Evolutionary conservation across 768 basidiomycete species (phyloP), one percentile per base, ranked within the genome.

Genomic region (Favolaschia claudopus): DNA sequence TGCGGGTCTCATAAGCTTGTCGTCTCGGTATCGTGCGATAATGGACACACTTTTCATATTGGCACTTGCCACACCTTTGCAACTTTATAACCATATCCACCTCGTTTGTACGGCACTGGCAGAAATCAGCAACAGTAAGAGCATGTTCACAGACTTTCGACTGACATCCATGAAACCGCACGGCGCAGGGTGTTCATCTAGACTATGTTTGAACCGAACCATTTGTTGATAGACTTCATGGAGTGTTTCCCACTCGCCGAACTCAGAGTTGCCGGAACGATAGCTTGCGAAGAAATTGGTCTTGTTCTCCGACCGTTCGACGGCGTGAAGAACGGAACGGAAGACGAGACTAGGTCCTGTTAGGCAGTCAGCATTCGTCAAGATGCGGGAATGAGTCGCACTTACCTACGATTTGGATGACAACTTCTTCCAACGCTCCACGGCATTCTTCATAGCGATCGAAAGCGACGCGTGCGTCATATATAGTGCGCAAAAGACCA

Each of bases 241-340:
- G 13, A 59, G 38, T 20, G 58, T 59, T 27, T 59, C 58, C 58
- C 58, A 59, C 19, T 59, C 58, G 24, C 47, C 34, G 22, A 53
- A 48, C 51, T 53, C 44, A 13, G 27, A 12, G n/a, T 39, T 32
- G 20, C 28, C 49, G 20, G 40, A 20, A 22, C 17, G 42, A 36
- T 53, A 59, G 24, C 29, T 42, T 1, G 51, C 58, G 15, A 59
- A 42, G 29, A 59, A 46, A 5, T 39, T 25, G 12, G 50, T 42
- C 32, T 59, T 59, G 15, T 3, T 39, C 38, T 60, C 58, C 12
- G 58, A 32, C 1, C 45, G 50, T 39, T 60, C 51, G 17, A 60
- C 46, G 15, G 58, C 51, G 28, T 60, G 58, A 5, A 54, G 44
- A n/a, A 60, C 58, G n/a, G 58, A 60, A 14, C 58, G 58, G n/a